Percentiles rank a stretch among this genome's conserved stretches.
phyloP scores from a whole-genome alignment of 2,329 filamentous ascomycete species.

The Thielaviopsis euricoi region DNA sequence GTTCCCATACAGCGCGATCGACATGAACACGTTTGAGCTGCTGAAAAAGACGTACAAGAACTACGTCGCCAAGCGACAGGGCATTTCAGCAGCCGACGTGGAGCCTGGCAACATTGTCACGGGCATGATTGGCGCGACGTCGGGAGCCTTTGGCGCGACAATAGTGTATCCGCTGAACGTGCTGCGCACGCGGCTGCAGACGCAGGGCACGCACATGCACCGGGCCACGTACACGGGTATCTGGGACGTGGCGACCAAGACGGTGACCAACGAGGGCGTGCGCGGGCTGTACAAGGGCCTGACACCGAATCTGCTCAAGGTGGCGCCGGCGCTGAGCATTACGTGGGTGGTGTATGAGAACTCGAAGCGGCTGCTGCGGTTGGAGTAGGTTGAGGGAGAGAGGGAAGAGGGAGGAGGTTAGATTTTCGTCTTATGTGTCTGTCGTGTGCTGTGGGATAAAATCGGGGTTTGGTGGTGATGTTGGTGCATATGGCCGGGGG shows the following conservation, averaged over 20 bases:
- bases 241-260: conserved; percentile 72
- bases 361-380: conserved; percentile 53
- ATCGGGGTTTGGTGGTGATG: no score
- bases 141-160: conserved; percentile 81
- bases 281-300: conserved; percentile 86
- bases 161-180: conserved; percentile 92
- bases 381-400: conserved; percentile 24
- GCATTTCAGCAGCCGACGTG: conserved; percentile 70
- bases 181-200: conserved; percentile 78
- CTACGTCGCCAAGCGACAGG: conserved; percentile 50
- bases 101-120: conserved; percentile 68
- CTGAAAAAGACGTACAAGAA: conserved; percentile 60
- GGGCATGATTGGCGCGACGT: conserved; percentile 77
- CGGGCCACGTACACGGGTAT: conserved; percentile 82
- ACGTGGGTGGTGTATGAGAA: conserved; percentile 91
- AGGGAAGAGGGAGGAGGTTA: no score
- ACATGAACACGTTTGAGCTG: conserved; percentile 88
- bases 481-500: no score
- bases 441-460: no score
- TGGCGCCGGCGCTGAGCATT: conserved; percentile 88
- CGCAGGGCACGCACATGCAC: conserved; percentile 85
- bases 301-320: conserved; percentile 89
- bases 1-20: conserved; percentile 95
- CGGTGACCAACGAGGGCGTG: conserved; percentile 65
- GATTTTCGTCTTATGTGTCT: no score